Percentiles rank a stretch among this genome's conserved stretches.
These are phyloP conservation scores for Santalum album DNA, from an alignment of 164 flowering plant genomes.

Conservation along the genomic window DNA sequence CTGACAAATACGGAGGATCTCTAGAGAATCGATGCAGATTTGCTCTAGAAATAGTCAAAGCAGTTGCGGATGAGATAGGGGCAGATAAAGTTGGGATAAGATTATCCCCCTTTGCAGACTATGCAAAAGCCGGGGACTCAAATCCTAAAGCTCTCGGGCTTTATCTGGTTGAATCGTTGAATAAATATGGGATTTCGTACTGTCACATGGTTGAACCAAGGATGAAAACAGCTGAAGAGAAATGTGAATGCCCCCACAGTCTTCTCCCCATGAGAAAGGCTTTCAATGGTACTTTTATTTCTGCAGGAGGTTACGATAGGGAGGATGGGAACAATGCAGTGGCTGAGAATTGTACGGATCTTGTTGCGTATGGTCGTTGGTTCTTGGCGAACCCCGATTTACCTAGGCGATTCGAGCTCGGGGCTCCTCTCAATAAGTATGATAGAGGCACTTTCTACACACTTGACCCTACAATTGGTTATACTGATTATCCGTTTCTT, in stretches of 20 bases:
- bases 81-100: slow-evolving; percentile 1
- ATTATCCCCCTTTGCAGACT: neutral
- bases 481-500: neutral
- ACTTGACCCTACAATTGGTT: neutral
- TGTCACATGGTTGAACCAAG: neutral
- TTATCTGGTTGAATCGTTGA: neutral
- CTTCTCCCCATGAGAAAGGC: slow-evolving; percentile 1
- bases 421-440: neutral
- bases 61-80: slow-evolving; percentile 3
- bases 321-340: neutral
- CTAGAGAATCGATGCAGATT: neutral
- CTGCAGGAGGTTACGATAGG: neutral
- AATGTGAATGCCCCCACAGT: neutral
- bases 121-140: slow-evolving; percentile 1
- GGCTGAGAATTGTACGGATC: neutral
- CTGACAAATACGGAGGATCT: slow-evolving; percentile 2
- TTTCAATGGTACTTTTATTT: neutral
- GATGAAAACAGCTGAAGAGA: neutral
- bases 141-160: slow-evolving; percentile 1
- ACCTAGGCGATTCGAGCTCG: neutral
- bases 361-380: slow-evolving; percentile 4
- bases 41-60: neutral
- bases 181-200: neutral
- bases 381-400: slow-evolving; percentile 2
- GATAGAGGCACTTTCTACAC: neutral